Evolutionary conservation across 345 rosid species (phyloP).

Genomic region (Salix arbutifolia): DNA sequence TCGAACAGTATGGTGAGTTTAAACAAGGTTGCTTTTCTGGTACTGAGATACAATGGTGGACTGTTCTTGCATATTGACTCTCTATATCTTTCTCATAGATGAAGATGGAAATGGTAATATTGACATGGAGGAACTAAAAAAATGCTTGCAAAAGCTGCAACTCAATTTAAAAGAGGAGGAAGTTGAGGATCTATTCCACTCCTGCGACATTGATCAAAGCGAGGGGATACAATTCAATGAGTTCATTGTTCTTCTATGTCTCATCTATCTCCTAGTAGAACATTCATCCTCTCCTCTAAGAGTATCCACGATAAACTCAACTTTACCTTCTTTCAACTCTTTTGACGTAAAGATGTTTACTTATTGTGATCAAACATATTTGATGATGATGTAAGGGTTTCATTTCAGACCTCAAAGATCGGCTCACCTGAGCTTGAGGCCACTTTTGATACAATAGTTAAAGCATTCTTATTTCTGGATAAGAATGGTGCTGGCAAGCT

Average conservation of each 20-base stretch:
- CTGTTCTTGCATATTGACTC: background rate
- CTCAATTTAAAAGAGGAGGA: slow-evolving; percentile 54
- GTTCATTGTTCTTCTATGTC: slow-evolving; percentile 74
- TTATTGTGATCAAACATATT: background rate
- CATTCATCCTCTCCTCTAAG: slow-evolving; percentile 37
- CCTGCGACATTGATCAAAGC: slow-evolving; percentile 77
- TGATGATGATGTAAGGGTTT: slow-evolving; percentile 11
- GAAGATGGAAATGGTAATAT: slow-evolving; percentile 63
- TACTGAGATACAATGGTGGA: background rate
- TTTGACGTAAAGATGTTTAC: background rate
- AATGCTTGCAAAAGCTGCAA: slow-evolving; percentile 57
- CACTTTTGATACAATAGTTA: slow-evolving; percentile 63
- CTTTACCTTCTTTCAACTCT: slow-evolving; percentile 1
- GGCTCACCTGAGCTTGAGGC: slow-evolving; percentile 54
- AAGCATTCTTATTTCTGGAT: slow-evolving; percentile 76
- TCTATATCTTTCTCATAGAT: slow-evolving; percentile 34
- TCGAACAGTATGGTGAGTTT: slow-evolving; percentile 59
- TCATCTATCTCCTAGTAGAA: slow-evolving; percentile 59
- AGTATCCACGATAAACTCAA: slow-evolving; percentile 23
- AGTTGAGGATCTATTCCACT: slow-evolving; percentile 62
- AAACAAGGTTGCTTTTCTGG: background rate
- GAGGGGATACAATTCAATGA: slow-evolving; percentile 78
- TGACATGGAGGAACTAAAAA: slow-evolving; percentile 61
- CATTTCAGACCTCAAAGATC: slow-evolving; percentile 40
- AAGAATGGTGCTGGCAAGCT: slow-evolving; percentile 75